Evolutionary conservation across 1,284 basidiomycete species (phyloP), one percentile per base, ranked within the genome.

Genomic region (Sutorius eximius): DNA sequence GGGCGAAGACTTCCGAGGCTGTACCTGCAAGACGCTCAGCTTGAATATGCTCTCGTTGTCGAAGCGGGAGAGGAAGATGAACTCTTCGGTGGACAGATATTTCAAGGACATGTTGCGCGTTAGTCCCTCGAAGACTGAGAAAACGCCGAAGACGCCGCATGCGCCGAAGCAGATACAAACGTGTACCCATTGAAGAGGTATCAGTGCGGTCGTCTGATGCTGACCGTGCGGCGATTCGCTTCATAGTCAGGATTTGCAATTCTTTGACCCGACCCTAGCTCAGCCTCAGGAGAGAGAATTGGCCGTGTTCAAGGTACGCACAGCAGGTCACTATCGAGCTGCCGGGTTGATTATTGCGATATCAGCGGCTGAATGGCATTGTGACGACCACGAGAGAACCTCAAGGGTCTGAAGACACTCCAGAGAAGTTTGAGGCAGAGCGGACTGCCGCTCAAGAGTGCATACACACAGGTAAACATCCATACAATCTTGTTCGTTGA

Each of bases 21-120:
- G 67, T 30, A 61, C 87, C 74, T 83, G 83, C 61, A 94, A 92
- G 75, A 68, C 77, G 7, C 77, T 93, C 61, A 86, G 86, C 62
- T 77, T 92, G 67, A 88, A 89, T 61, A 86, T 95, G 70, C 87
- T 99, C 45, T 93, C 96, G 52, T 82, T 97, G 16, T 93, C 92
- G 38, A 99, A 99, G 77, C 86, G 97, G 27, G 96, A 99, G 73
- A 86, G 96, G 52, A 98, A 98, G 75, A 83, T 86, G 51, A 98
- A 98, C 70, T 98, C 98, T 73, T 95, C 91, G 1, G 93, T 98
- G 37, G 92, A 95, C 66, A 87, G 82, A 52, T 95, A 95, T 72
- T 98, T 95, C 81, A 93, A 95, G 73, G 94, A 97, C 70, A 91
- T 91, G 0, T 82, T 98, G 73, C 87, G 91, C 45, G 86, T 83